Evolutionary conservation across 495 filamentous ascomycete species (phyloP), one percentile per base, ranked within the genome.

Genomic region (Penicilliopsis zonata): DNA sequence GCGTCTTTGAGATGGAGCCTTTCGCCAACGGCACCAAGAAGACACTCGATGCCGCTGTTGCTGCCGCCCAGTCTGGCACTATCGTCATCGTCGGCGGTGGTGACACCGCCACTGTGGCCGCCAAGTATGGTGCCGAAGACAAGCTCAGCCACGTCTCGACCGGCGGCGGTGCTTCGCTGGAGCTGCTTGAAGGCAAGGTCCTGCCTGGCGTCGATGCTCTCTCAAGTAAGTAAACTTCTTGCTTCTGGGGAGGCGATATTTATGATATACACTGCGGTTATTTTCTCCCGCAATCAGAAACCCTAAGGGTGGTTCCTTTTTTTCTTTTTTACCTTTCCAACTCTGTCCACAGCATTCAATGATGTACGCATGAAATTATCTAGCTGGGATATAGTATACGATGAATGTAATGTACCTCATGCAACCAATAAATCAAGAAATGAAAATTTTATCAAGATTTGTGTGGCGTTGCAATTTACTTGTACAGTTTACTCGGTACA

Each of bases 81-180:
- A 93, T 85, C 41, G 92, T 95, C 45, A 96, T 99, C 63, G 94
- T 99, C 50, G 90, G 90, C 37, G 90, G 90, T 50, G 90, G 90
- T 55, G 90, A 99, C 61, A 99, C 90, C 27, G 90, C 90, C 25
- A 99, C 90, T 22, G 92, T 94, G 17, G 90, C 92, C 31, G 88
- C 87, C 52, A 95, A 99, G 70, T 96, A 94, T 51, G 78, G 80
- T 19, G 86, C 78, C 24, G 90, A 99, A 72, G 76, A 82, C 59
- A 93, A 95, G 72, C 70, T 96, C 55, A 93, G 84, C 63, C 90
- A 99, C 64, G 92, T 99, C 35, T 93, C 85, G 22, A 99, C 90
- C 18, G 90, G 90, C 42, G 90, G 90, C 48, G 90, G 90, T 57
- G 90, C 90, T 40, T 90, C 82, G 37, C 70, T 99, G 36, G 92